Percentiles rank a stretch among this genome's conserved stretches.
These are phyloP conservation scores for Coprinellus micaceus DNA, from an alignment of 768 basidiomycete genomes.

Conservation along the genomic window DNA sequence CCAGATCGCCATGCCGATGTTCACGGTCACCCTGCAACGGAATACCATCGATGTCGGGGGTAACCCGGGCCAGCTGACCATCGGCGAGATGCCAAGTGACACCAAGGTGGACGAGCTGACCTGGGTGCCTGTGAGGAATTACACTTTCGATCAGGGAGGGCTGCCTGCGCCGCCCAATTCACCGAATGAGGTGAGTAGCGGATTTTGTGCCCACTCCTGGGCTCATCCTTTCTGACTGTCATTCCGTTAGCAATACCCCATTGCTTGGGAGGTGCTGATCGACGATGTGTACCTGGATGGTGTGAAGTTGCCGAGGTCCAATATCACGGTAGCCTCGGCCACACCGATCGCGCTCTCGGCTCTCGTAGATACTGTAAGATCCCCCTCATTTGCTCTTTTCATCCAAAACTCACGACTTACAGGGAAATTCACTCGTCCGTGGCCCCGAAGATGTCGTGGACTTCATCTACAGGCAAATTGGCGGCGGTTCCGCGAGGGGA, in stretches of 20 bases:
- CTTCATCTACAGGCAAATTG: constrained; percentile 43
- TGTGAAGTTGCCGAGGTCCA: constrained; percentile 52
- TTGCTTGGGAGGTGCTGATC: constrained; percentile 69
- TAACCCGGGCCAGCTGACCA: constrained; percentile 59
- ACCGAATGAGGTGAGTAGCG: constrained; percentile 52
- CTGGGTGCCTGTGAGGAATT: constrained; percentile 62
- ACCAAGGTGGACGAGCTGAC: constrained; percentile 49
- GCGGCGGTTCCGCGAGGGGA: constrained; percentile 1
- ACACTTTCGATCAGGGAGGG: constrained; percentile 49
- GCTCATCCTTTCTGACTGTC: background rate
- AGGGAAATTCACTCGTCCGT: constrained; percentile 78
- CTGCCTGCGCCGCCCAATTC: constrained; percentile 52
- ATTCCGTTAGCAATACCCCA: constrained; percentile 48
- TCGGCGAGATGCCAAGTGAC: constrained; percentile 59
- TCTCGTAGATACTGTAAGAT: constrained; percentile 65
- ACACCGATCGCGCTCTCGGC: constrained; percentile 54
- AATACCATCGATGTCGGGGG: constrained; percentile 66
- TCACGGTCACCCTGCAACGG: constrained; percentile 63
- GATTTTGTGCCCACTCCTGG: background rate
- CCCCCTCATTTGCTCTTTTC: background rate
- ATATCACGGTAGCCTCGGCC: constrained; percentile 31
- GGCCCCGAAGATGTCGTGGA: constrained; percentile 65
- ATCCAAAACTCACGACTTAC: background rate
- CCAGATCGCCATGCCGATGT: constrained; percentile 41
- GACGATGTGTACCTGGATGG: constrained; percentile 75